Evolutionary conservation across 148 eudicot species (phyloP).

Genomic region (Heliamphora exappendiculata): DNA sequence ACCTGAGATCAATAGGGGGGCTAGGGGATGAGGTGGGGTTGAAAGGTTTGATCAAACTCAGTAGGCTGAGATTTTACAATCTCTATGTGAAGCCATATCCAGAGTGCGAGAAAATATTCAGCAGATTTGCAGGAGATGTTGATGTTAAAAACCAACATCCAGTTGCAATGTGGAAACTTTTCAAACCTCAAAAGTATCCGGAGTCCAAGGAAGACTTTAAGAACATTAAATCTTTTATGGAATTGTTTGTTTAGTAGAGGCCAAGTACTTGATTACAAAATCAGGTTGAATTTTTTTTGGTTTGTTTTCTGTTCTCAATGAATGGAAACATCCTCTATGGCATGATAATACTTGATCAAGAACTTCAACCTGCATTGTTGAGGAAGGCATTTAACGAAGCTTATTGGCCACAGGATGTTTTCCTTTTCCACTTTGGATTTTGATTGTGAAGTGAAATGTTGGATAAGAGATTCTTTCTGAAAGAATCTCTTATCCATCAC

Average conservation of each 20-base stretch:
- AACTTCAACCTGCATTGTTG: neutral
- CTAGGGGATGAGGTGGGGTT: slow-evolving; percentile 72
- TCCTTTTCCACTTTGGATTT: neutral
- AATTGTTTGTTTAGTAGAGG: slow-evolving; percentile 23
- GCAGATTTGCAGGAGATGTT: slow-evolving; percentile 43
- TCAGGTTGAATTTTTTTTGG: neutral
- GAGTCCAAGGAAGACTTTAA: slow-evolving; percentile 40
- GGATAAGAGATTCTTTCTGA: neutral
- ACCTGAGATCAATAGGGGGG: slow-evolving; percentile 69
- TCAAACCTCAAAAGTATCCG: slow-evolving; percentile 44
- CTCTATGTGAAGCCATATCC: slow-evolving; percentile 93
- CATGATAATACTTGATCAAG: neutral
- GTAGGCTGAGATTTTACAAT: slow-evolving; percentile 67
- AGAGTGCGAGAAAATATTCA: slow-evolving; percentile 73
- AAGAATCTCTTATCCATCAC: neutral
- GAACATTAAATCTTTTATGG: slow-evolving; percentile 49
- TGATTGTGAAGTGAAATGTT: neutral
- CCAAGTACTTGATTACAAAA: neutral
- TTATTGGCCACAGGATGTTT: neutral
- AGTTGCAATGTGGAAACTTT: slow-evolving; percentile 71
- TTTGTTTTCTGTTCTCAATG: neutral
- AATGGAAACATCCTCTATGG: neutral
- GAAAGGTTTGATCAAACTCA: slow-evolving; percentile 60
- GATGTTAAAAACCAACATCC: slow-evolving; percentile 49
- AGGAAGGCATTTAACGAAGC: neutral